Percentiles rank a stretch among this genome's conserved stretches.
These are phyloP conservation scores for Tetrahymena malaccensis DNA, from an alignment of 73 alveolate species.

Conservation along the genomic window DNA sequence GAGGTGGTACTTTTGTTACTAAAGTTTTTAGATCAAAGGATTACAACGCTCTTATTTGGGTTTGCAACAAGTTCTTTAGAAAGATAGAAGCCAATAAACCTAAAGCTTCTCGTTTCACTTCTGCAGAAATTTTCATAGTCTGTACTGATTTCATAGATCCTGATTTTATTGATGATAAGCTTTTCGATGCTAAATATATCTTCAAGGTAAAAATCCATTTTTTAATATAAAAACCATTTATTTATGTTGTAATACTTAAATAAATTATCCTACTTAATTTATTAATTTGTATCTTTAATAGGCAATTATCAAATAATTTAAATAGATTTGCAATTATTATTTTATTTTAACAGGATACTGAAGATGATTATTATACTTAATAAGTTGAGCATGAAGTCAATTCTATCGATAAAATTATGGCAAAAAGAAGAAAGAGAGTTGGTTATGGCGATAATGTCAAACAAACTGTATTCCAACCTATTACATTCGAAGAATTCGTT, in stretches of 20 bases:
- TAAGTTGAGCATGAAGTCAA: slow-evolving; percentile 40
- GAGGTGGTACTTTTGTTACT: slow-evolving; percentile 96
- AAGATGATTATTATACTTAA: slow-evolving; percentile 53
- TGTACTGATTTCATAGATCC: slow-evolving; percentile 93
- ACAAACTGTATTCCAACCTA: slow-evolving; percentile 69
- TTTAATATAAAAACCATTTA: too few species aligned
- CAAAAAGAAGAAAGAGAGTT: slow-evolving; percentile 78
- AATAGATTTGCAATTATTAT: neutral
- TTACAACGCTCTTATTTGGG: slow-evolving; percentile 93
- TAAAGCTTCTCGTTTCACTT: slow-evolving; percentile 86
- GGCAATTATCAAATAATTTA: neutral
- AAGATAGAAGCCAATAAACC: slow-evolving; percentile 97
- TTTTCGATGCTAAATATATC: slow-evolving; percentile 92
- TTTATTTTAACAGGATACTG: slow-evolving; percentile 45
- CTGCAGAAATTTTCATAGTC: slow-evolving; percentile 96
- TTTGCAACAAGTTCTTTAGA: slow-evolving; percentile 83
- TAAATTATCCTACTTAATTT: neutral
- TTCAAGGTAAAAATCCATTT: slow-evolving; percentile 42
- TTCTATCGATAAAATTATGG: slow-evolving; percentile 72
- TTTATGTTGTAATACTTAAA: neutral
- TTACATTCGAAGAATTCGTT: slow-evolving; percentile 70
- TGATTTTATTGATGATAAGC: slow-evolving; percentile 88
- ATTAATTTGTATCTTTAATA: neutral
- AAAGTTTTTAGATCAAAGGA: slow-evolving; percentile 96
- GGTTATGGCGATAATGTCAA: slow-evolving; percentile 81